Evolutionary conservation across 2,329 filamentous ascomycete species (phyloP), one percentile per base, ranked within the genome.

Genomic region (Calonectria naviculata): DNA sequence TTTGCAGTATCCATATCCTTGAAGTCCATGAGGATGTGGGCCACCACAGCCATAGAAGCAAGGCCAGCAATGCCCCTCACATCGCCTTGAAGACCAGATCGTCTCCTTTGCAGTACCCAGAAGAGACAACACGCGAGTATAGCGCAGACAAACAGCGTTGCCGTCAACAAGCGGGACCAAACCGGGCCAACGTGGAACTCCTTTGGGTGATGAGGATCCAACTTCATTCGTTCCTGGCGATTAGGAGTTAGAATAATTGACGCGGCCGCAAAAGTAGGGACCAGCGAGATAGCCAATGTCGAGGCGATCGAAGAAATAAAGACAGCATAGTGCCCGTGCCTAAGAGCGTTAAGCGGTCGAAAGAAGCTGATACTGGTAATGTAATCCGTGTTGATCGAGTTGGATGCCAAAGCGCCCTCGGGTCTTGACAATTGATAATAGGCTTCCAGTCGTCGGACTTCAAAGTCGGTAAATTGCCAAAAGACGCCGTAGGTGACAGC

Each of bases 331-430:
- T 95, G 93, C 52, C 86, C 87, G 73, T 89, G 87, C 71, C 85
- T 85, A 3, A 94, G 77, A 1, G 93, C 92, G 54, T 88, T 86
- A 5, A 94, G 81, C 0, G 93, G 93, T 3, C 92, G 87, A 44
- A 92, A 81, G 76, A 93, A 90, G 76, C 88, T 91, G 83, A 92
- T 89, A 75, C 90, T 88, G 6, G 92, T 94, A 52, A 93, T 87
- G 71, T 95, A 95, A 80, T 94, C 92, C 71, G 93, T 92, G 73
- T 94, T 94, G 77, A 95, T 88, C 0, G 91, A 93, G 78, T 91
- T 89, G 44, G 88, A 88, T 0, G 91, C 91, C 24, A 91, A 81
- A 1, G 91, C 90, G 17, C 91, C 91, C 4, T 86, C 86, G 4
- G 87, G 84, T 72, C 87, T 89, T 4, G 90, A 92, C 61, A 93